Base-by-base conservation (phyloP, 495 filamentous ascomycete species). In the Pyrenula massariospora region DNA sequence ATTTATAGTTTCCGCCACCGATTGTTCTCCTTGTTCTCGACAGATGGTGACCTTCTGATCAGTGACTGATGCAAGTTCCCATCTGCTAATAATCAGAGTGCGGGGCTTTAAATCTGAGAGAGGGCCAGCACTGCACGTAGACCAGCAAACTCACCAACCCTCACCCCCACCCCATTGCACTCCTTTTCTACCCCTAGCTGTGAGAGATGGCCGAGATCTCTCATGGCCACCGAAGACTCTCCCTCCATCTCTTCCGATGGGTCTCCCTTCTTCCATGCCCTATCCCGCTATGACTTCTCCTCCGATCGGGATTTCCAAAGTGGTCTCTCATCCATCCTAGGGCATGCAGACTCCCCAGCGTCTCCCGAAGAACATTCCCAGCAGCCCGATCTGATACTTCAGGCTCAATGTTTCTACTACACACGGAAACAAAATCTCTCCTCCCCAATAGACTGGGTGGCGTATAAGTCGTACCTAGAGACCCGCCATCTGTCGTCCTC, bases 351-450 rank as follows among this genome's bases (percentile, higher is more conserved):
- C 47, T 64, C 59, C 5, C 69, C 70, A 23, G 74, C 73, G n/a
- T 70, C 70, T 20, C 68, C 70, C 48, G 59, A 62, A n/a, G 74
- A 76, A 60, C 66, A 76, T 20, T 59, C 59, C 48, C 66, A 68
- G 3, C 62, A 68, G 19, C 70, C 74, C 61, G 72, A 76, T 59
- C 63, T 79, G 24, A 70, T 75, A 12, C 57, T 78, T 19, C 73
- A 76, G 52, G 77, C 77, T 10, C 75, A 77, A 63, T 80, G 76
- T 58, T 80, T 77, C 59, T 80, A 77, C 55, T 78, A 73, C 56
- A 69, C 76, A 48, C 71, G 74, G 76, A 78, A 77, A 64, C 59
- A 69, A 50, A 73, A 69, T 1, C 48, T 74, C n/a, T 53, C 59
- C 10, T 56, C 67, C 25, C 62, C 73, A 23, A 58, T 80, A 36